Evolutionary conservation across 768 basidiomycete genomes (phyloP), one percentile per base, ranked within the genome.

Genomic region (Hydnomerulius pinastri): DNA sequence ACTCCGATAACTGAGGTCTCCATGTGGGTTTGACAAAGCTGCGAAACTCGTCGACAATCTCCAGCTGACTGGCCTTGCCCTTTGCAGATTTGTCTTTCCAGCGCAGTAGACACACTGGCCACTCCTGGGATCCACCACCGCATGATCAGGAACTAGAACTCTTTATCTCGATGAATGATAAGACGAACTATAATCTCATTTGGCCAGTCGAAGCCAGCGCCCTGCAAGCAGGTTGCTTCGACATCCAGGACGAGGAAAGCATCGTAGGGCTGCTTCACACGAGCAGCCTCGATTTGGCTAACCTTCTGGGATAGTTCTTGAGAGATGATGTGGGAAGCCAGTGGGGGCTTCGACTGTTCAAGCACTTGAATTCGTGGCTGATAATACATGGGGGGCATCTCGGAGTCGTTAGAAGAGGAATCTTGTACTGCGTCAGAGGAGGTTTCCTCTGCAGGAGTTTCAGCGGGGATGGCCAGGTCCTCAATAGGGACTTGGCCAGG

Each of bases 161-260:
- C 11, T 12, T 44, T 13, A 25, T 9, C n/a, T 30, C 33, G 28
- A 43, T 43, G 41, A 43, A 55, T 23, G 50, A 46, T 42, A 39
- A 52, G 38, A 78, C 86, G 63, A 66, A 91, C 96, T 55, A 98
- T 97, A 48, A 98, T 94, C 72, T 98, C 96, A 69, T 97, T 97
- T 2, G 95, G 90, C 71, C 85, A 96, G 47, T 86, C 80, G 56
- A 92, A 90, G 15, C 70, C 66, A 28, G 82, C 77, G 30, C 86
- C 87, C 58, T 66, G 68, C 37, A 78, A 64, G 59, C 92, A 95
- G 2, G 92, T 95, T 11, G 85, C 92, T 65, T 95, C 92, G 44
- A 95, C 86, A 59, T 98, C 95, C 48, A 96, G 76, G 29, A 97
- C 86, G 15, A 97, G 80, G 62, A 92, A 92, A 4, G 80, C 82